A percentile compares a stretch with the other conserved stretches of the same genome.
phyloP scores from a whole-genome alignment of 106 monocot species.

The Dendrobium officinale region DNA sequence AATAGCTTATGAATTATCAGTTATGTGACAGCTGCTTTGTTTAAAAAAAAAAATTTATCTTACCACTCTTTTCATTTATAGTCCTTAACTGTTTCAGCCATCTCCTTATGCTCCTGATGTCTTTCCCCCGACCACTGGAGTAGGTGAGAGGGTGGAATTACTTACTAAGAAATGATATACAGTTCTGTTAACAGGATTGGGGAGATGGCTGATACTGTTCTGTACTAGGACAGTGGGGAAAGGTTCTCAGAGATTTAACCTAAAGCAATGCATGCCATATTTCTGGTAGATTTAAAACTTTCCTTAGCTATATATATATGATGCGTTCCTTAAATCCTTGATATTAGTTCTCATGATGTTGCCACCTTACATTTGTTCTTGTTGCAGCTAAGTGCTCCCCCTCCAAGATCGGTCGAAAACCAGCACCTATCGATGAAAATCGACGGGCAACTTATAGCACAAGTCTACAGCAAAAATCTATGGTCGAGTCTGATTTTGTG shows the following conservation, averaged over 20 bases:
- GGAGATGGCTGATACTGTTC: no score
- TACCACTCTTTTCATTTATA: no score
- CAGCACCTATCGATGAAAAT: conserved; percentile 44
- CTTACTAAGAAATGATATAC: neutral
- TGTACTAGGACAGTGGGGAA: no score
- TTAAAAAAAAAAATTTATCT: no score
- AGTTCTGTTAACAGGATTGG: no score
- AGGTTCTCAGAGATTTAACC: neutral
- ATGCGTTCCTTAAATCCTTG: neutral
- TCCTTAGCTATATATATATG: neutral
- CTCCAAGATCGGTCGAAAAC: conserved; percentile 26
- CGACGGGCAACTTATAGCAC: conserved; percentile 66
- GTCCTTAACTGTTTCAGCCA: no score
- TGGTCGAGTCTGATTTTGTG: conserved; percentile 18
- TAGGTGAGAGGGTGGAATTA: neutral
- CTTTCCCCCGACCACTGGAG: no score
- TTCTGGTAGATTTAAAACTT: neutral
- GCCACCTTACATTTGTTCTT: conserved; percentile 1
- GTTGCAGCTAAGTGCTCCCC: conserved; percentile 46
- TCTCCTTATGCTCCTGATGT: no score
- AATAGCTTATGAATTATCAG: no score
- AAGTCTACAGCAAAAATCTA: conserved; percentile 21
- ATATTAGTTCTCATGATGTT: neutral
- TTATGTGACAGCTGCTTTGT: no score
- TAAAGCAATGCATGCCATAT: conserved; percentile 1